Base-by-base conservation (phyloP, 768 basidiomycete species). In the Pleurotus cornucopiae region DNA sequence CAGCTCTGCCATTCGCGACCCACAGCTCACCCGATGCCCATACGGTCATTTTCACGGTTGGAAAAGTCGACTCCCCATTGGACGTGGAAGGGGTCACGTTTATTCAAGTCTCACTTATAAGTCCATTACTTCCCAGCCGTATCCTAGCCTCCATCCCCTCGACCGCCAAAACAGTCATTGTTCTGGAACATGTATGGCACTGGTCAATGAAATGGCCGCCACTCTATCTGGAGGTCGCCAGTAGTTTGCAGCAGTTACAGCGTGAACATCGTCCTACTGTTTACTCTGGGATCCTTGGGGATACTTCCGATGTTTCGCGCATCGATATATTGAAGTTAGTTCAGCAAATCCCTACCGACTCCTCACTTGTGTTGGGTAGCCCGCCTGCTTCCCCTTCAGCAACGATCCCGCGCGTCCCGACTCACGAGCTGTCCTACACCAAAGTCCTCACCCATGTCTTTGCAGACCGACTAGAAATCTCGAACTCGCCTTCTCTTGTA, bases 361-460 rank as follows among this genome's bases (percentile, higher is more conserved):
- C 69, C 20, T 59, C 69, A 20, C 66, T 89, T 14, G 76, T 71
- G 11, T 72, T 90, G 14, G 84, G 84, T 26, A 60, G 70, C 12
- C 63, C 72, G 0, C 46, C 71, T 18, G 40, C 57, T 0, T 44
- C 55, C 5, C 63, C 68, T n/a, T 58, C 71, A 16, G 52, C 66
- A 23, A 56, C 73, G 20, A 57, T 69, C 30, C 85, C 86, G 7
- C 84, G 86, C 59, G 73, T 94, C n/a, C 97, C 97, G 7, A 85
- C 85, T 65, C 91, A 96, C 67, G 97, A 99, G 73, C 73, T 82
- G 2, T 87, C 94, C 7, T 98, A 98, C 76, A 94, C 89, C 59
- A 90, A 88, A 67, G 88, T 98, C 21, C 83, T 99, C 54, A 70
- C 78, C 5, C 88, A 91, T 56, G 75, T 97, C 34, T 95, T 98